These are phyloP conservation scores for Pythium vanterpoolii DNA, from an alignment of 352 stramenopile genomes.

Conservation along the genomic window DNA sequence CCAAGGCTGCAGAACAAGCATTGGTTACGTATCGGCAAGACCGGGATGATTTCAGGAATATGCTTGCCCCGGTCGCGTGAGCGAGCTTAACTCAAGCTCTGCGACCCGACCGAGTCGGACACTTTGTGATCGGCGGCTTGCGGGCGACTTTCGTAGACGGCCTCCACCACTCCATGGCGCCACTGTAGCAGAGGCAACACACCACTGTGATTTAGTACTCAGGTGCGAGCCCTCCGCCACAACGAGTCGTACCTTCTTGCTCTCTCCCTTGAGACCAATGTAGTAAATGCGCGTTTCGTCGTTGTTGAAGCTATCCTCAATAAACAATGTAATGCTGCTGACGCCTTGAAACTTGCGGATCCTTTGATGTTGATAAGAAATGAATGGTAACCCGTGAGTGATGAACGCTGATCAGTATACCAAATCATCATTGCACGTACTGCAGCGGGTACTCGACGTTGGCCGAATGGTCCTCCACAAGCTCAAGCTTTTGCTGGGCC, in stretches of 20 bases:
- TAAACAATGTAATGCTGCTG: constrained; percentile 75
- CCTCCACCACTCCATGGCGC: constrained; percentile 82
- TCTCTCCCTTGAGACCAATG: constrained; percentile 85
- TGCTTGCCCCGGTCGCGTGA: constrained; percentile 6
- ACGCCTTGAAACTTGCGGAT: constrained; percentile 86
- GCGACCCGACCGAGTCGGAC: constrained; percentile 42
- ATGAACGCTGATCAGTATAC: not conserved
- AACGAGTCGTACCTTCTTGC: constrained; percentile 58
- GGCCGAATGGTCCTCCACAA: constrained; percentile 63
- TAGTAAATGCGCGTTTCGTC: constrained; percentile 82
- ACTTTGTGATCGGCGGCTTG: constrained; percentile 79
- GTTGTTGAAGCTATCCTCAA: constrained; percentile 70
- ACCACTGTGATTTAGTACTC: not conserved
- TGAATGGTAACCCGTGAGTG: too few relatives aligned
- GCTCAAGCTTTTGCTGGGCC: constrained; percentile 68
- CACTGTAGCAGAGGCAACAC: constrained; percentile 34
- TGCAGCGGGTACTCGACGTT: constrained; percentile 79
- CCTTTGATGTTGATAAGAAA: constrained; percentile 29
- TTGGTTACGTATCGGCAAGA: constrained; percentile 51
- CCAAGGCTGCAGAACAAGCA: constrained; percentile 38
- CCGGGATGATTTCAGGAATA: constrained; percentile 33
- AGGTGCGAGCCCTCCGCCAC: not conserved
- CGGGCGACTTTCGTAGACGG: constrained; percentile 77
- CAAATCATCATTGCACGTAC: constrained; percentile 28
- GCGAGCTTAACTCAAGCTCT: constrained; percentile 42